phyloP scores from a whole-genome alignment of 2,329 filamentous ascomycete species.

The Phaeosphaeria sp. region DNA sequence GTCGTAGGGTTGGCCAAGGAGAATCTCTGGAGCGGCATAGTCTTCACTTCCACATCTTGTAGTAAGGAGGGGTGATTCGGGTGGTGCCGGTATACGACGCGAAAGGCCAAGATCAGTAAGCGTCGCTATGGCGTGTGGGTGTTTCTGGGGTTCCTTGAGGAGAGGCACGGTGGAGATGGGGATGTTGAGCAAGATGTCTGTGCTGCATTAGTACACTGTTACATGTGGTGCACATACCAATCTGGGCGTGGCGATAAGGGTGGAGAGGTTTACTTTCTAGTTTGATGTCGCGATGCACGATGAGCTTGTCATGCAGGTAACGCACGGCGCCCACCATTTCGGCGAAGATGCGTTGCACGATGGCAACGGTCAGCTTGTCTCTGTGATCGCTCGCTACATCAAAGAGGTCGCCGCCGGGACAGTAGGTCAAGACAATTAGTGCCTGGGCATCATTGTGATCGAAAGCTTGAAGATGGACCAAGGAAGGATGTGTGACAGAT shows the following conservation, averaged over 20 bases:
- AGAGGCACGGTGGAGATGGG: constrained; percentile 70
- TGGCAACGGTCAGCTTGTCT: constrained; percentile 68
- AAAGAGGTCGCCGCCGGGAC: constrained; percentile 92
- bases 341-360: constrained; percentile 86
- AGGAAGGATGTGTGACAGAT: constrained; percentile 82
- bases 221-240: constrained; percentile 29
- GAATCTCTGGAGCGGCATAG: constrained; percentile 94
- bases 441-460: constrained; percentile 83
- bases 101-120: constrained; percentile 92
- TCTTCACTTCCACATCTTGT: constrained; percentile 96
- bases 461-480: constrained; percentile 92
- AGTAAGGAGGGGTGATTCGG: constrained; percentile 84
- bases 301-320: constrained; percentile 83
- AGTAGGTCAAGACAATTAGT: constrained; percentile 87
- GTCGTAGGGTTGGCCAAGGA: constrained; percentile 94
- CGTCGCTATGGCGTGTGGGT: constrained; percentile 84
- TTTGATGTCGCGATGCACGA: constrained; percentile 97
- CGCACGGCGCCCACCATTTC: constrained; percentile 85
- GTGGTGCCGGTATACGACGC: constrained; percentile 74
- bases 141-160: constrained; percentile 71
- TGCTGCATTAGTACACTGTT: constrained; percentile 36
- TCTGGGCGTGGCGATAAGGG: constrained; percentile 10
- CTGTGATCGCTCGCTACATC: constrained; percentile 81
- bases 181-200: constrained; percentile 91
- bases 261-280: constrained; percentile 78